Evolutionary conservation across 1,284 basidiomycete species (phyloP), one percentile per base, ranked within the genome.

Genomic region (Wolfiporia cocos): DNA sequence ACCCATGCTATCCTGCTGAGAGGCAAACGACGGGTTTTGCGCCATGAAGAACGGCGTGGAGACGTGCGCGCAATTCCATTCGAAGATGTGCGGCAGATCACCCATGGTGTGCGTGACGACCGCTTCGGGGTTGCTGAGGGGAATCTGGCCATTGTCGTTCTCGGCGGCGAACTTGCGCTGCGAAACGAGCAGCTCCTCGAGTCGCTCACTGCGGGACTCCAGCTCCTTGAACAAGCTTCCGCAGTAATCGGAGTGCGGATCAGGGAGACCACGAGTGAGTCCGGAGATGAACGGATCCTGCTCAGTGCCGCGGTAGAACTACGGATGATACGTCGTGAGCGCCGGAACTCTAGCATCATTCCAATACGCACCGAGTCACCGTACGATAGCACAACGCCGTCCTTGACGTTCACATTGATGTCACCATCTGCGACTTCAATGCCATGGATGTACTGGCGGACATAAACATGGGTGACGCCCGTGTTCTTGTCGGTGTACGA

Each of bases 401-500:
- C 76, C 65, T 84, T 86, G 59, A 94, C 71, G 68, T 95, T 94
- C 59, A 96, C 66, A 62, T 95, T 94, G 65, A 93, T 76, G 64
- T 93, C 85, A 34, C 85, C 92, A 57, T 96, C 89, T 14, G 78
- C 73, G 11, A 97, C 89, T 59, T 93, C 89, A 42, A 93, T 68
- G 31, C 90, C 89, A 49, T 86, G 79, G 54, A 93, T 62, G 40
- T 86, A 52, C 65, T 97, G 92, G 49, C 82, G 77, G 49, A 84
- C 78, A 55, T 90, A 93, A 51, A 92, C 70, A 62, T 94, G 89
- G 17, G 87, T 85, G 35, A 93, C 73, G n/a, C 85, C 86, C 2
- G 89, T 92, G 44, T 73, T 75, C 46, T 68, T 65, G 65, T 95
- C 92, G 37, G 87, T 92, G 64, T 94, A 94, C 23, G 88, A 91